Evolutionary conservation across 73 alveolate species (phyloP).

Genomic region (Tetrahymena thermophila): DNA sequence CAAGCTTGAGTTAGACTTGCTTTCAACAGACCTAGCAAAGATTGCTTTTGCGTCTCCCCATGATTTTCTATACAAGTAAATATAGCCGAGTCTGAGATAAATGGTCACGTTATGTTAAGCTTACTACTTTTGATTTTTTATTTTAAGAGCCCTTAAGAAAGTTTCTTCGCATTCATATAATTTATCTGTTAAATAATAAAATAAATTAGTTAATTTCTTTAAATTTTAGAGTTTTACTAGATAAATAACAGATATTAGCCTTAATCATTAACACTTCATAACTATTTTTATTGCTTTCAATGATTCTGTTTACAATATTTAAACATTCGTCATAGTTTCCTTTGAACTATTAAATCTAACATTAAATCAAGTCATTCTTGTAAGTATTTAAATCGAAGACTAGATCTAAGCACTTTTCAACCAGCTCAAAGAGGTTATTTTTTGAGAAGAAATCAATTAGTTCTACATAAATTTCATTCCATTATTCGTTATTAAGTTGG

Average conservation of each 20-base stretch:
- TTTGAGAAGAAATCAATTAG: constrained; percentile 53
- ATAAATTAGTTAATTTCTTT: neutral
- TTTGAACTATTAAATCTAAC: constrained; percentile 25
- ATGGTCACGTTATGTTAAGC: constrained; percentile 24
- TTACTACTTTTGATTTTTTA: neutral
- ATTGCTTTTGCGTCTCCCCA: constrained; percentile 86
- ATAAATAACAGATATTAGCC: constrained; percentile 24
- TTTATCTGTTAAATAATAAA: neutral
- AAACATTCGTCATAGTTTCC: constrained; percentile 9
- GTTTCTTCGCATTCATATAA: constrained; percentile 43
- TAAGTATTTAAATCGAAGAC: neutral
- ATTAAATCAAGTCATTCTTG: constrained; percentile 7
- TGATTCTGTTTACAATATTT: neutral
- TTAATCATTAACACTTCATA: constrained; percentile 33
- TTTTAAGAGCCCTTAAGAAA: constrained; percentile 25
- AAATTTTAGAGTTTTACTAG: neutral
- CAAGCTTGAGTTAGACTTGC: constrained; percentile 61
- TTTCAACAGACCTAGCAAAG: constrained; percentile 76
- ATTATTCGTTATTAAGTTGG: constrained; percentile 32
- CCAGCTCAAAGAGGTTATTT: constrained; percentile 42
- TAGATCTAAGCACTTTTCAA: constrained; percentile 22
- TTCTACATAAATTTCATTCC: constrained; percentile 54
- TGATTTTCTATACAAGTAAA: constrained; percentile 69
- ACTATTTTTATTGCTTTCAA: constrained; percentile 11
- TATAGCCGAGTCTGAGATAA: constrained; percentile 74